phyloP scores from a whole-genome alignment of 2,329 filamentous ascomycete genomes.

The Ampelomyces quisqualis region DNA sequence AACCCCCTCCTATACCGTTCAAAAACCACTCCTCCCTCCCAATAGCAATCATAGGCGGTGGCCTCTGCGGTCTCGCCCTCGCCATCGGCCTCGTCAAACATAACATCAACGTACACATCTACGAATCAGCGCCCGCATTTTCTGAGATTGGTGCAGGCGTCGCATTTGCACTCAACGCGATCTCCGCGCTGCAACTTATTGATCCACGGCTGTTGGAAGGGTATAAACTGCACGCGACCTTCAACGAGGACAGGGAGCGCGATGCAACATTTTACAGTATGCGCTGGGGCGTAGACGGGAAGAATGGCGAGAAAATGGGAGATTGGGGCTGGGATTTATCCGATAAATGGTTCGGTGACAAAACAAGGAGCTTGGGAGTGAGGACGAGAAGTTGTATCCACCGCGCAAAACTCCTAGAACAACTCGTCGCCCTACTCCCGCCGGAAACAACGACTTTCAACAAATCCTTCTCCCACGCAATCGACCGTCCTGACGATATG shows the following conservation, averaged over 20 bases:
- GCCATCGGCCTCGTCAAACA: constrained; percentile 31
- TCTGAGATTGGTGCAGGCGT: constrained; percentile 34
- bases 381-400: constrained; percentile 25
- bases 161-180: constrained; percentile 30
- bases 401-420: constrained; percentile 25
- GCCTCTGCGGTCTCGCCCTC: constrained; percentile 32
- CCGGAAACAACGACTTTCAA: constrained; percentile 18
- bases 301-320: constrained; percentile 13
- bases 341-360: constrained; percentile 10
- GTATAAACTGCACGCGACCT: constrained; percentile 30
- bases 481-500: constrained; percentile 14
- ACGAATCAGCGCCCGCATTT: constrained; percentile 28
- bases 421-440: constrained; percentile 23
- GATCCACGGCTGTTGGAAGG: constrained; percentile 21
- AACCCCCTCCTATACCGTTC: not conserved
- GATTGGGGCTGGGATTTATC: constrained; percentile 20
- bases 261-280: constrained; percentile 17
- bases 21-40: constrained; percentile 1
- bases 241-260: constrained; percentile 17
- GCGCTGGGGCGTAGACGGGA: constrained; percentile 20
- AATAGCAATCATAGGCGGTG: constrained; percentile 28
- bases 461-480: constrained; percentile 20
- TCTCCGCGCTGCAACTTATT: constrained; percentile 25
- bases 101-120: constrained; percentile 26
- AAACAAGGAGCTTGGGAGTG: constrained; percentile 8